Percentiles rank a stretch among this genome's conserved stretches.
phyloP scores from a whole-genome alignment of 2,329 filamentous ascomycete species.

The Parastagonospora nodorum region DNA sequence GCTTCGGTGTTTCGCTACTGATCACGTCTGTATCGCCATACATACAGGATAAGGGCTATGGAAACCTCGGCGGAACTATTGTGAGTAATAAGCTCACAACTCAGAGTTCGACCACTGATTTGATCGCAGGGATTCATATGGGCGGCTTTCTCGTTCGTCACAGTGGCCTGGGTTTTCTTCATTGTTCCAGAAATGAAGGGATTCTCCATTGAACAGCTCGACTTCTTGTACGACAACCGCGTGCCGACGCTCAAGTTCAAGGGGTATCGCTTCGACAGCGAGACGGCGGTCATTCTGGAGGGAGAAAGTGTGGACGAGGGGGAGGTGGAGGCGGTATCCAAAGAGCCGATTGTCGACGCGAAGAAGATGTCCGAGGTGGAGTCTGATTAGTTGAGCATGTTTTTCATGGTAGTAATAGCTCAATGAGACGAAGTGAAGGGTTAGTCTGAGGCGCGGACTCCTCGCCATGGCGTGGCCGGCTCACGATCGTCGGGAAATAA shows the following conservation, averaged over 20 bases:
- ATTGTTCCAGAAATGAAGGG: conserved; percentile 25
- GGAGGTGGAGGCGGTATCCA: too few species aligned
- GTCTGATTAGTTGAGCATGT: too few species aligned
- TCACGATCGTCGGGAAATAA: too few species aligned
- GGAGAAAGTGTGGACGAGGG: too few species aligned
- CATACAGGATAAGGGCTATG: conserved; percentile 30
- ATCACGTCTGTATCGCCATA: conserved; percentile 40
- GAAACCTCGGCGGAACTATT: conserved; percentile 25
- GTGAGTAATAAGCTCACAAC: background rate
- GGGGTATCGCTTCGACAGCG: conserved; percentile 1
- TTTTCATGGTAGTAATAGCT: too few species aligned
- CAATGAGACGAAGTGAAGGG: too few species aligned
- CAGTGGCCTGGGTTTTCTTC: conserved; percentile 28
- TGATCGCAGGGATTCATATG: conserved; percentile 21
- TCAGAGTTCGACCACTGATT: background rate
- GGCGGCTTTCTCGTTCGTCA: conserved; percentile 24
- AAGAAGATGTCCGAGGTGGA: too few species aligned
- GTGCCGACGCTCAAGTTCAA: conserved; percentile 9
- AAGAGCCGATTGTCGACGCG: too few species aligned
- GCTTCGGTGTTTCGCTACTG: conserved; percentile 29
- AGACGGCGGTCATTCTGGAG: background rate
- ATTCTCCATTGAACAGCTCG: conserved; percentile 12
- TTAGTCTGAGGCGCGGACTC: too few species aligned
- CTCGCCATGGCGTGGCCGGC: too few species aligned
- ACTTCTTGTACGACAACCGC: conserved; percentile 10